Evolutionary conservation across 2,329 filamentous ascomycete genomes (phyloP).

Genomic region (Sordariomycetes sp.): DNA sequence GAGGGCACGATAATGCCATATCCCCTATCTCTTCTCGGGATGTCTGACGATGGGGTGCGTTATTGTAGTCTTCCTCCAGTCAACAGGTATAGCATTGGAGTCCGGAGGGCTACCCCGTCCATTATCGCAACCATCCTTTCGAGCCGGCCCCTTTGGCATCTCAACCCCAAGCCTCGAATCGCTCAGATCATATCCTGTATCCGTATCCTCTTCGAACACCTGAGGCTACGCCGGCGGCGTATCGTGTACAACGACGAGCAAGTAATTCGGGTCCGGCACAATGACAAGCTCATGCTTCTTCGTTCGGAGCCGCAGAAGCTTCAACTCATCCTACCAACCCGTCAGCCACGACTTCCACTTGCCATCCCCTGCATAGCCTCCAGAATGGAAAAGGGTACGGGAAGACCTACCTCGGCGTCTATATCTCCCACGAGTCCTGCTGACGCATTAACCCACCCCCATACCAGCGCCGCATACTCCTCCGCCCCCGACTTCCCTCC

Average conservation of each 20-base stretch:
- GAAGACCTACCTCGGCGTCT: constrained; percentile 46
- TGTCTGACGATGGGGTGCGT: background rate
- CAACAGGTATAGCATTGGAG: no score
- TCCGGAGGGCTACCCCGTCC: no score
- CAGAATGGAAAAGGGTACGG: background rate
- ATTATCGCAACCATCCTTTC: no score
- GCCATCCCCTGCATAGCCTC: background rate
- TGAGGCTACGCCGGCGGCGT: constrained; percentile 50
- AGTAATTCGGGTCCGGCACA: constrained; percentile 66
- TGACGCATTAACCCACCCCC: constrained; percentile 59
- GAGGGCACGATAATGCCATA: background rate
- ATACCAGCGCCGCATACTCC: constrained; percentile 64
- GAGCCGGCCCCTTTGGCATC: background rate
- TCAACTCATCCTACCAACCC: constrained; percentile 52
- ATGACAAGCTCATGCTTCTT: constrained; percentile 78
- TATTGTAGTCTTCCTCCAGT: no score
- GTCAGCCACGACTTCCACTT: background rate
- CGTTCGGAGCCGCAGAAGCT: constrained; percentile 63
- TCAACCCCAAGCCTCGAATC: background rate
- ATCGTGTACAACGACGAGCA: constrained; percentile 70
- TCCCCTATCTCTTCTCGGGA: background rate
- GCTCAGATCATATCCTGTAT: background rate
- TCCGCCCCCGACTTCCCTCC: constrained; percentile 47
- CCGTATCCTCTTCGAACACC: background rate
- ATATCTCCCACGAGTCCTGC: constrained; percentile 58